These are phyloP conservation scores for Penicillium hesseltinei DNA, from an alignment of 2,329 filamentous ascomycete species.

Conservation along the genomic window DNA sequence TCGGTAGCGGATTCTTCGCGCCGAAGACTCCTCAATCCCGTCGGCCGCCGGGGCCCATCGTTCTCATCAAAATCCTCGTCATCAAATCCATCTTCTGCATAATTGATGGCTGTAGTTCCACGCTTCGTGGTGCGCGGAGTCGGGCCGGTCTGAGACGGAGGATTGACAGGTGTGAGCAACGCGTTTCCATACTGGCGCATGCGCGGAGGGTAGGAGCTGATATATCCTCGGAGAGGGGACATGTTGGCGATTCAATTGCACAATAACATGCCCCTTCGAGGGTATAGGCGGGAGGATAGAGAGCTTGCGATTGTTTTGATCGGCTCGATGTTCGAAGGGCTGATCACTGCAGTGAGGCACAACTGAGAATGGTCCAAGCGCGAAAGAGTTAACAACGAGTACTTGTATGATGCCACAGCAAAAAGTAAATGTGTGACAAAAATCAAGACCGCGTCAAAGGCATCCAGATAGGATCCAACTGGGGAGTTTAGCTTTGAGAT, in stretches of 20 bases:
- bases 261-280: constrained; percentile 38
- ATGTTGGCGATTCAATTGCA: constrained; percentile 40
- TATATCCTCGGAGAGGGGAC: constrained; percentile 76
- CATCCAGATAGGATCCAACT: constrained; percentile 8
- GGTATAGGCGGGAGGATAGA: constrained; percentile 13
- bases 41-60: constrained; percentile 68
- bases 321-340: constrained; percentile 17
- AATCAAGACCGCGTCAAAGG: not conserved
- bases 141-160: constrained; percentile 64
- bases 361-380: constrained; percentile 1
- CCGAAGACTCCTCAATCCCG: constrained; percentile 77
- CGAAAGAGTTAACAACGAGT: not conserved
- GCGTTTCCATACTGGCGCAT: constrained; percentile 89
- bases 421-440: not conserved
- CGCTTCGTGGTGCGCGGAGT: constrained; percentile 88
- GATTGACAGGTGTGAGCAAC: constrained; percentile 79
- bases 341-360: constrained; percentile 10
- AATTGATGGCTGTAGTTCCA: constrained; percentile 95
- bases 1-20: constrained; percentile 68
- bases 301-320: constrained; percentile 26
- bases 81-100: constrained; percentile 93
- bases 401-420: not conserved
- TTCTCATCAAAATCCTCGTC: constrained; percentile 63
- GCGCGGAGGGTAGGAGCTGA: constrained; percentile 87
- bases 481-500: constrained; percentile 10